Evolutionary conservation across 208 protist genomes (phyloP).

Genomic region (Trypanosoma avium): DNA sequence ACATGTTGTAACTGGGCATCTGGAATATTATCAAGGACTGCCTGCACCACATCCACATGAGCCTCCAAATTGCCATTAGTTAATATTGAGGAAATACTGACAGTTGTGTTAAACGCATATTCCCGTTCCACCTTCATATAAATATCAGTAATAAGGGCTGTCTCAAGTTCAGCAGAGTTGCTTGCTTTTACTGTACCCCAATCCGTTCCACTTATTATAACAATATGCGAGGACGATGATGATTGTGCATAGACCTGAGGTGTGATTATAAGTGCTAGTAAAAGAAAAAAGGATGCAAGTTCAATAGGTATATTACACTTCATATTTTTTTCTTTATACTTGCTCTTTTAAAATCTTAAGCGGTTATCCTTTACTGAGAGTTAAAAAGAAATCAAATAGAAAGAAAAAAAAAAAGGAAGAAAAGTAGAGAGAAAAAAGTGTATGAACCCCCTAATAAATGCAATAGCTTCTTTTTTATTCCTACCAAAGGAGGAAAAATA

Average conservation of each 20-base stretch:
- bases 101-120: slow-evolving; percentile 19
- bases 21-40: not conserved
- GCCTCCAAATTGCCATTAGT: not conserved
- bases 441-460: too few species aligned
- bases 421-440: too few species aligned
- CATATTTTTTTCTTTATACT: too few species aligned
- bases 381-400: too few species aligned
- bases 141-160: slow-evolving; percentile 13
- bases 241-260: not conserved
- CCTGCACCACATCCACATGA: slow-evolving; percentile 14
- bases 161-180: not conserved
- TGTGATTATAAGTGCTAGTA: not conserved
- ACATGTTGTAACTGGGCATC: slow-evolving; percentile 9
- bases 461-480: too few species aligned
- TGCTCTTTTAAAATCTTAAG: too few species aligned
- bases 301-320: too few species aligned
- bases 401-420: too few species aligned
- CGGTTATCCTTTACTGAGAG: too few species aligned
- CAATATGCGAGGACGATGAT: slow-evolving; percentile 12
- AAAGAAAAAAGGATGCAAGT: not conserved
- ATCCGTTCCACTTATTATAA: slow-evolving; percentile 7
- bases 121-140: not conserved
- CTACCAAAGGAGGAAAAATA: too few species aligned
- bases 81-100: not conserved
- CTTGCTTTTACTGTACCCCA: slow-evolving; percentile 4